Evolutionary conservation across 495 filamentous ascomycete genomes (phyloP), one percentile per base, ranked within the genome.

Genomic region (Sabuloglossum arenarium): DNA sequence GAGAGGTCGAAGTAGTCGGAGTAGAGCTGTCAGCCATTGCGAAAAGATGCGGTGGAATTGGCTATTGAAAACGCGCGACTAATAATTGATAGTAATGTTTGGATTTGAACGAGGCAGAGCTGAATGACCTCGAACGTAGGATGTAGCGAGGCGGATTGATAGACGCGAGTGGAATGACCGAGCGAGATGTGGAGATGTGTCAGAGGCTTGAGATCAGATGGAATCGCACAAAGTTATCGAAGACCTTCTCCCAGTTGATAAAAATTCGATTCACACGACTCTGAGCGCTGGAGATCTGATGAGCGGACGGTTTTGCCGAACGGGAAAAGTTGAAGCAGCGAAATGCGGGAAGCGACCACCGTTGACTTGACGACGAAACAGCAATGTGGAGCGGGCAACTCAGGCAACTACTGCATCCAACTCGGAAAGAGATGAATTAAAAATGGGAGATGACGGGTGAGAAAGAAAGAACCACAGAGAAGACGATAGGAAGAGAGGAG

Each of bases 1-100:
- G 59, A 50, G 59, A 56, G 0, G 42, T 58, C 54, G 53, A 39
- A 30, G 57, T 39, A 12, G 53, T 28, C 12, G 57, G 29, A 59
- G 57, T 37, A 5, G 29, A 19, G 39, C 37, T 58, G 27, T 62
- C 60, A 10, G 60, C 59, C 60, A 62, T 62, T 19, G 47, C 55
- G 50, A 52, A 55, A 30, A 51, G 23, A 51, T 51, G 47, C 6
- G 16, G 24, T 29, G 21, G 3, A 51, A 51, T 51, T 30, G 47
- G 28, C 23, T 27, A 27, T 30, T 11, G 28, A 51, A 49, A 51
- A 51, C 23, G 24, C 47, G 47, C 39, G 19, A 43, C 39, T 43
- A 43, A 43, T 43, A 43, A 21, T 43, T 21, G 6, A n/a, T 43
- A 43, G 21, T 29, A 30, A 16, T 51, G 47, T 28, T 27, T 11